These are phyloP conservation scores for Trichoderma hamatum DNA, from an alignment of 2,329 filamentous ascomycete species.

Conservation along the genomic window DNA sequence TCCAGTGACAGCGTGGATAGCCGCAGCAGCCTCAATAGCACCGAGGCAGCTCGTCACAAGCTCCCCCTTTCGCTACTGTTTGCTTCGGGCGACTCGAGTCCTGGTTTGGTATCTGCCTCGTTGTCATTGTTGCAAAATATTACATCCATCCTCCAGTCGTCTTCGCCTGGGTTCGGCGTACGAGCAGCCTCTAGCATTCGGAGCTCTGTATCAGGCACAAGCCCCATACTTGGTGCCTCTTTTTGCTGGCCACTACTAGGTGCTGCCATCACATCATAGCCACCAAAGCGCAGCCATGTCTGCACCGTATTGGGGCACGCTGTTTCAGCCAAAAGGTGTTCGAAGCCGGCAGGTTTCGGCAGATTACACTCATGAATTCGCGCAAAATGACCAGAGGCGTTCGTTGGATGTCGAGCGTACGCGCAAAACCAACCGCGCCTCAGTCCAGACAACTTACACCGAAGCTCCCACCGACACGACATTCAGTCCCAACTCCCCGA, in stretches of 20 bases:
- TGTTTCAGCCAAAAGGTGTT: constrained; percentile 53
- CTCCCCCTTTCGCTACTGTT: neutral
- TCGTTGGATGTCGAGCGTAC: constrained; percentile 45
- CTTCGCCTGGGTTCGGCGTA: neutral
- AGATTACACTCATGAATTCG: constrained; percentile 35
- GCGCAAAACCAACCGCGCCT: constrained; percentile 54
- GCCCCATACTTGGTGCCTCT: neutral
- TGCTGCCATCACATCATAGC: neutral
- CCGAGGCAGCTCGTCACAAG: neutral
- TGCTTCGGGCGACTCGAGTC: neutral
- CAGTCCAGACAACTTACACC: constrained; percentile 58
- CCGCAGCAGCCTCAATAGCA: constrained; percentile 14
- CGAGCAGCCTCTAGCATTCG: neutral
- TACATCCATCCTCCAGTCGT: neutral
- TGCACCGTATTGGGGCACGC: constrained; percentile 60
- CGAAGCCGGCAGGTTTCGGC: constrained; percentile 44
- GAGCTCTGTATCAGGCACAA: neutral
- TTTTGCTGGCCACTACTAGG: neutral
- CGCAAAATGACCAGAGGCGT: constrained; percentile 38
- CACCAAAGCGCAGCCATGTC: constrained; percentile 44
- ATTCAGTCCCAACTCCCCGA: constrained; percentile 60
- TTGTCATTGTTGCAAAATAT: neutral
- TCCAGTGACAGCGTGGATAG: constrained; percentile 5
- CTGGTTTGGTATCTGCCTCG: neutral
- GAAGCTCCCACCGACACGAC: constrained; percentile 62